Conservation (phyloP, 2,329 filamentous ascomycete species). For the Arachnopeziza araneosa region DNA sequence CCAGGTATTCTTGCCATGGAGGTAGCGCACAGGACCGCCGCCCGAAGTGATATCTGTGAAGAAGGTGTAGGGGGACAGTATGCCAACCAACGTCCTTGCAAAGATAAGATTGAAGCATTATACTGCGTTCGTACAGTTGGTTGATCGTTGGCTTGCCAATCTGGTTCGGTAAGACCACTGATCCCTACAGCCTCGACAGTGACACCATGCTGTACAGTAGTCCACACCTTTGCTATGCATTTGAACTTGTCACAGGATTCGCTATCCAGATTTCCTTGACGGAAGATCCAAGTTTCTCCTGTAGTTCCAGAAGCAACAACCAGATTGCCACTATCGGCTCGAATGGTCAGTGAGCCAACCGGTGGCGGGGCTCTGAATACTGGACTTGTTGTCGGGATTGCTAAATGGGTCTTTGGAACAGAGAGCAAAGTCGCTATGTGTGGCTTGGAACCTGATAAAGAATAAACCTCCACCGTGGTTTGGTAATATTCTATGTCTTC, state of each 20-base stretch:
- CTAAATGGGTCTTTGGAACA: slow-evolving; percentile 56
- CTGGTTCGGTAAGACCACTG: slow-evolving; percentile 20
- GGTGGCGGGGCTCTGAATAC: slow-evolving; percentile 64
- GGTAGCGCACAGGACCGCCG: slow-evolving; percentile 51
- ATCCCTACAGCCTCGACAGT: slow-evolving; percentile 32
- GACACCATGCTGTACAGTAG: slow-evolving; percentile 62
- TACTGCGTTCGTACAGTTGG: slow-evolving; percentile 31
- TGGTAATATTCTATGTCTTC: slow-evolving; percentile 61
- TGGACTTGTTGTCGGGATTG: slow-evolving; percentile 52
- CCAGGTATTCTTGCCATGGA: slow-evolving; percentile 50
- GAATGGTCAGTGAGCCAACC: slow-evolving; percentile 66
- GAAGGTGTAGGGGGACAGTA: slow-evolving; percentile 68
- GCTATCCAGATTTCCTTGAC: slow-evolving; percentile 43
- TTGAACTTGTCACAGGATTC: slow-evolving; percentile 18
- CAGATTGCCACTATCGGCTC: slow-evolving; percentile 66
- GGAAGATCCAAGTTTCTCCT: slow-evolving; percentile 80
- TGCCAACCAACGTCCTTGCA: slow-evolving; percentile 71
- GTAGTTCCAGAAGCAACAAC: slow-evolving; percentile 74
- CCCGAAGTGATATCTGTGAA: slow-evolving; percentile 64
- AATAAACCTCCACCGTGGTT: slow-evolving; percentile 86
- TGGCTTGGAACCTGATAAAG: slow-evolving; percentile 62
- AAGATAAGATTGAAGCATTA: slow-evolving; percentile 61
- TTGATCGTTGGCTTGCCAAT: slow-evolving; percentile 37
- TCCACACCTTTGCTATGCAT: slow-evolving; percentile 91
- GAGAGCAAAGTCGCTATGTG: slow-evolving; percentile 69